Evolutionary conservation across 306 rosid species (phyloP), one percentile per base, ranked within the genome.

Genomic region (Cicer cuneatum): DNA sequence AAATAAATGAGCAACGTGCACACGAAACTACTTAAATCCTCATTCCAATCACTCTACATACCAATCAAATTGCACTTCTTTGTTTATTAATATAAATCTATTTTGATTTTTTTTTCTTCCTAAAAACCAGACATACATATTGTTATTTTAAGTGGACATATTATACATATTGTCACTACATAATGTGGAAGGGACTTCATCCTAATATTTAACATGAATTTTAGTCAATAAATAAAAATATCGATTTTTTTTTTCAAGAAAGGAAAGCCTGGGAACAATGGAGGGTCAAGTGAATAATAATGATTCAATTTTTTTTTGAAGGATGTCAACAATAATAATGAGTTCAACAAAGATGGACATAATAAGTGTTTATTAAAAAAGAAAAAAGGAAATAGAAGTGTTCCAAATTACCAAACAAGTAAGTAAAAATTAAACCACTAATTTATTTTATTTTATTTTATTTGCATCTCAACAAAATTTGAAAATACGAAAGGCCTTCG

Each of bases 401-500:
- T 7, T 68, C 5, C 2, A 18, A 61, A 69, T 39, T 73, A 40
- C 39, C 24, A 0, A 43, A 11, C 58, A 38, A 61, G 66, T 16
- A 69, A 38, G 4, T 7, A 43, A 39, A 16, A 14, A 77, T 37
- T 19, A 4, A 16, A 64, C 85, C 83, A 37, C 0, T 4, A 77
- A 57, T 1, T 66, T 52, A 48, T 3, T 14, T 12, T 19, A 63
- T 60, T 65, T 60, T 59, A 64, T 21, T 33, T 5, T 35, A 35
- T 10, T 46, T 56, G 12, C n/a, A 19, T 35, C 12, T 57, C 48
- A 15, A 37, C 14, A 51, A 61, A 73, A 79, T 89, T 90, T 86
- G 85, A 86, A 89, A 87, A 85, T 46, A 37, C 10, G 10, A 72
- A 5, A 66, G 82, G 87, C 81, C 87, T 85, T 87, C 83, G 80